Percentiles rank a stretch among this genome's conserved stretches.
These are phyloP conservation scores for Vicia villosa DNA, from an alignment of 306 rosid species.

Conservation along the genomic window DNA sequence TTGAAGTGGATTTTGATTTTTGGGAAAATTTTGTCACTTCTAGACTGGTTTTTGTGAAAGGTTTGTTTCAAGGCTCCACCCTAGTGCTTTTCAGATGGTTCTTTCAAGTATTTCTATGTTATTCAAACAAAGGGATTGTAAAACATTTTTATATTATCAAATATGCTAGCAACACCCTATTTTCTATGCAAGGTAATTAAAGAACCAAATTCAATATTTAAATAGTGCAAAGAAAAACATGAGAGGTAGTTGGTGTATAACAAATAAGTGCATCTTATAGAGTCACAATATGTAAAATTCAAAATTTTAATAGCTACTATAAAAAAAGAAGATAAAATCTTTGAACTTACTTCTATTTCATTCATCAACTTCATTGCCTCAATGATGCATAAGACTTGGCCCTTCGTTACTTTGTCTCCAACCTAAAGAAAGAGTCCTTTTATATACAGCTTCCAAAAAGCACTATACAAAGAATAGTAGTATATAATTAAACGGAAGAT, in stretches of 20 bases:
- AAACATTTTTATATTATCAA: background rate
- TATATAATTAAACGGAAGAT: conserved; percentile 22
- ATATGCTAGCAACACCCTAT: background rate
- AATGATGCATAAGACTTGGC: conserved; percentile 71
- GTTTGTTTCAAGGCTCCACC: background rate
- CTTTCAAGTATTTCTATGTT: background rate
- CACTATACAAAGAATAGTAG: conserved; percentile 10
- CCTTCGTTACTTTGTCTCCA: conserved; percentile 80
- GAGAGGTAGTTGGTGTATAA: conserved; percentile 1
- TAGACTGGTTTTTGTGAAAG: background rate
- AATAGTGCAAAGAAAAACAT: conserved; percentile 11
- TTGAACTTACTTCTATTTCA: conserved; percentile 74
- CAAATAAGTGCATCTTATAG: conserved; percentile 31
- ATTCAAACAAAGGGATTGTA: background rate
- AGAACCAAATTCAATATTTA: conserved; percentile 12
- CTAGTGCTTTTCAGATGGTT: background rate
- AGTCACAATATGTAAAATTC: conserved; percentile 2
- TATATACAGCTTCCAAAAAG: conserved; percentile 24
- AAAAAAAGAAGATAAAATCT: conserved; percentile 6
- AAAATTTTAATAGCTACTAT: conserved; percentile 1
- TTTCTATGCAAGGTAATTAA: background rate
- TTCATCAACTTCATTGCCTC: conserved; percentile 96
- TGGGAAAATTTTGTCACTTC: background rate
- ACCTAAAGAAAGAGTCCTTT: conserved; percentile 50
- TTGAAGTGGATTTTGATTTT: background rate